Conservation (phyloP, 1,139 yeast species). For the Yamadazyma oceani region DNA sequence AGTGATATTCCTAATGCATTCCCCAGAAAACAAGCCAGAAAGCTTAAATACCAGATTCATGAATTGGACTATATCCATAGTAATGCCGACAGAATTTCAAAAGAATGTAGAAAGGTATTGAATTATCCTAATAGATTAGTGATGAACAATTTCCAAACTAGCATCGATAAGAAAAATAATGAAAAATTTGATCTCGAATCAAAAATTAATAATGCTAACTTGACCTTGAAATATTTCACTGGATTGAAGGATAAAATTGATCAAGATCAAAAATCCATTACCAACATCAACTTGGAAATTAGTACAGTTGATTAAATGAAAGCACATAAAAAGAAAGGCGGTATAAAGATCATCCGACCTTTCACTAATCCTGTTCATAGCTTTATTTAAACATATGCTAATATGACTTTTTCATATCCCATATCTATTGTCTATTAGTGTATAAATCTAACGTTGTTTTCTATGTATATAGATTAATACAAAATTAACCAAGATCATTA, state of each 20-base stretch:
- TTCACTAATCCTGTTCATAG: slow-evolving; percentile 4
- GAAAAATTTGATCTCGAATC: slow-evolving; percentile 58
- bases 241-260: slow-evolving; percentile 49
- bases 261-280: slow-evolving; percentile 47
- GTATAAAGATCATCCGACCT: too few species aligned
- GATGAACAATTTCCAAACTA: slow-evolving; percentile 69
- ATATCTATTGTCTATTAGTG: too few species aligned
- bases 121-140: slow-evolving; percentile 84
- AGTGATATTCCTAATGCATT: slow-evolving; percentile 86
- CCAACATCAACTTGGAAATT: slow-evolving; percentile 54
- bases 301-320: slow-evolving; percentile 40
- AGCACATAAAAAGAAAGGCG: too few species aligned
- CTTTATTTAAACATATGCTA: background rate
- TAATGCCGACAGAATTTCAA: slow-evolving; percentile 76
- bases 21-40: slow-evolving; percentile 78
- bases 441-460: slow-evolving; percentile 1
- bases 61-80: slow-evolving; percentile 73
- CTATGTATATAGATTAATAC: slow-evolving; percentile 28
- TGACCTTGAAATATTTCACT: slow-evolving; percentile 61
- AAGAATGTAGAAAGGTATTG: slow-evolving; percentile 80
- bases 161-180: slow-evolving; percentile 61
- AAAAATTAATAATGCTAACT: slow-evolving; percentile 56
- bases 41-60: slow-evolving; percentile 61
- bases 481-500: slow-evolving; percentile 23
- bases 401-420: slow-evolving; percentile 1